phyloP scores from a whole-genome alignment of 805 yeast species.

The Metschnikowia drakensbergensis region DNA sequence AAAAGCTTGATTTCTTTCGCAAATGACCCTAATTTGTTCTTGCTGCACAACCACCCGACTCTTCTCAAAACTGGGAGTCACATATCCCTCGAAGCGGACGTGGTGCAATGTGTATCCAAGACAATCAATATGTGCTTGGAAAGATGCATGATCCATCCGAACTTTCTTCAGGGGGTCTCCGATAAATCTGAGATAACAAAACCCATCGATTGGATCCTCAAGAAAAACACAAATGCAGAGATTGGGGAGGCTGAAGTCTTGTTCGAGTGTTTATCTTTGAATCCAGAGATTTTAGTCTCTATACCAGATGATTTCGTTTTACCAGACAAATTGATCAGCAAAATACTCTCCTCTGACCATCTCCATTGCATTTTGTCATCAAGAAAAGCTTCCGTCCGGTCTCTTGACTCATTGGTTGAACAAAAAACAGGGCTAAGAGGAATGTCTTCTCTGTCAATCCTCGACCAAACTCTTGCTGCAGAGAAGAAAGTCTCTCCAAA shows the following conservation, averaged over 20 bases:
- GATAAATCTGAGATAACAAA: conserved; percentile 20
- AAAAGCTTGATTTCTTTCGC: conserved; percentile 42
- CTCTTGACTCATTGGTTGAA: not conserved
- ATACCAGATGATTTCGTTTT: conserved; percentile 14
- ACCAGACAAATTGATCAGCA: conserved; percentile 6
- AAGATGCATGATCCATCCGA: conserved; percentile 47
- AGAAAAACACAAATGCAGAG: conserved; percentile 9
- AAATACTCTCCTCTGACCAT: conserved; percentile 5
- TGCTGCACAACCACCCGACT: conserved; percentile 19
- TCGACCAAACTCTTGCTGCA: not conserved
- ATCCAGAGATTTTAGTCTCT: conserved; percentile 17
- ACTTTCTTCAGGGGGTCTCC: conserved; percentile 30
- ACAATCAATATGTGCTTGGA: conserved; percentile 9
- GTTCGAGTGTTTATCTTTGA: conserved; percentile 18
- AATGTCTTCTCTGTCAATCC: not conserved
- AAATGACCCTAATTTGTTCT: conserved; percentile 38
- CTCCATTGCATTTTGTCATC: not conserved
- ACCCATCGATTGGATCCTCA: conserved; percentile 22
- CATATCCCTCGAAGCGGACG: conserved; percentile 38
- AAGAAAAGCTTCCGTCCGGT: not conserved
- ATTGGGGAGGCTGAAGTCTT: conserved; percentile 20
- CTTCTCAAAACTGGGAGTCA: conserved; percentile 12
- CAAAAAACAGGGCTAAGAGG: not conserved
- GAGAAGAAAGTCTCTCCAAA: not conserved
- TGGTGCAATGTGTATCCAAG: conserved; percentile 19